Base-by-base conservation (phyloP, 2,329 filamentous ascomycete species). In the Metarhizium sp. region DNA sequence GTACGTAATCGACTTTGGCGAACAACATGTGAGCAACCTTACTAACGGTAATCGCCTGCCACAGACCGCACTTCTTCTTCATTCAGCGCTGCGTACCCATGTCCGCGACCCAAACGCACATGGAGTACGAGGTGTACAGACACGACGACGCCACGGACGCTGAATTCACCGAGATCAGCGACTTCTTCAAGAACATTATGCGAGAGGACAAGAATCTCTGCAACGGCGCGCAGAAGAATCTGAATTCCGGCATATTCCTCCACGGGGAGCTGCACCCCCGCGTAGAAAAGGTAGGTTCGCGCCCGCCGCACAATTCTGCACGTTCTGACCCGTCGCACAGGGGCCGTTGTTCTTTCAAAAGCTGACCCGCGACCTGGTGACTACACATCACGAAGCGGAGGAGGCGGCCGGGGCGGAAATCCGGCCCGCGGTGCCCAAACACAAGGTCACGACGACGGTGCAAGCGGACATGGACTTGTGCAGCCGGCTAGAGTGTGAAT, bases 111-210 rank as follows among this genome's bases (percentile, higher is more conserved):
- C 69, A 65, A 13, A 73, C 70, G 8, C 68, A 67, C 32, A 78
- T 79, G 61, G 72, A 74, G 58, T 78, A 78, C 36, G 75, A 81
- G 59, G 73, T 80, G 13, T 81, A 73, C 67, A 71, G 75, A 53
- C 73, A 78, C 64, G 73, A 73, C 53, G 64, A 73, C 57, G 71
- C 75, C 4, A 67, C 71, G 0, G 72, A 78, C 14, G 72, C 75
- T 38, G 71, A 76, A 34, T 80, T 81, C 59, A 61, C 69, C 6
- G 66, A 68, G 2, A 73, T 79, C 56, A 72, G 71, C 63, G 65
- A 71, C 3, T 75, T 79, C 54, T 80, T 78, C 68, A 75, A 76
- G 59, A 75, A 75, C 52, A 72, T 80, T 55, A 73, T 79, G 66
- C 64, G 64, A 13, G 78, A 80, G 58, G 78, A 81, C 66, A 79